Percentiles rank a stretch among this genome's conserved stretches.
Evolutionary conservation across 2,329 filamentous ascomycete genomes (phyloP).

Genomic region (Calonectria hawksworthii): DNA sequence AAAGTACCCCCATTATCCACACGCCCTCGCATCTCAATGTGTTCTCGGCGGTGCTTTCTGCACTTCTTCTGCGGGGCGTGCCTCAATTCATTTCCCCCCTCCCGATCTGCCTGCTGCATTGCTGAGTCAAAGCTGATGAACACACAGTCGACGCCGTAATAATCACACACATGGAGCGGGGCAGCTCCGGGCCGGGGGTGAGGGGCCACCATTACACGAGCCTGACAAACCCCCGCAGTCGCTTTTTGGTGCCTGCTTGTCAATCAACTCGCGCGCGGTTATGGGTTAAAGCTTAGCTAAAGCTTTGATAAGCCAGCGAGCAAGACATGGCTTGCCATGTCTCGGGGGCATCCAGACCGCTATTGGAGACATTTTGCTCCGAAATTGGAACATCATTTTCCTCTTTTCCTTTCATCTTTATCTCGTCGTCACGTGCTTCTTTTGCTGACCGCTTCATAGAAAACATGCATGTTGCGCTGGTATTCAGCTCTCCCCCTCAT

Average conservation of each 20-base stretch:
- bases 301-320: conserved; percentile 42
- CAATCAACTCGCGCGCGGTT: conserved; percentile 39
- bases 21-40: background rate
- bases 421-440: background rate
- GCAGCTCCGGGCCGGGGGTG: background rate
- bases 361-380: background rate
- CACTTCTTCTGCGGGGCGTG: background rate
- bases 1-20: background rate
- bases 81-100: background rate
- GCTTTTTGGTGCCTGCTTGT: conserved; percentile 12
- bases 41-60: background rate
- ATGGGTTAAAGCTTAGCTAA: conserved; percentile 44
- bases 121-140: conserved; percentile 33
- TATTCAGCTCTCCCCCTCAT: background rate
- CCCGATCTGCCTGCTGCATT: conserved; percentile 2
- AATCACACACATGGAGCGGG: conserved; percentile 11
- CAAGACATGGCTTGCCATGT: background rate
- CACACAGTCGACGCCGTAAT: conserved; percentile 26
- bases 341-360: background rate
- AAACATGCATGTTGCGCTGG: background rate
- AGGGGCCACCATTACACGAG: conserved; percentile 45
- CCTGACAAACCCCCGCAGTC: conserved; percentile 46
- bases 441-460: background rate
- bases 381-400: background rate
- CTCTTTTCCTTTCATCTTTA: background rate